Evolutionary conservation across 257 asterid genomes (phyloP).

Genomic region (Echium plantagineum): DNA sequence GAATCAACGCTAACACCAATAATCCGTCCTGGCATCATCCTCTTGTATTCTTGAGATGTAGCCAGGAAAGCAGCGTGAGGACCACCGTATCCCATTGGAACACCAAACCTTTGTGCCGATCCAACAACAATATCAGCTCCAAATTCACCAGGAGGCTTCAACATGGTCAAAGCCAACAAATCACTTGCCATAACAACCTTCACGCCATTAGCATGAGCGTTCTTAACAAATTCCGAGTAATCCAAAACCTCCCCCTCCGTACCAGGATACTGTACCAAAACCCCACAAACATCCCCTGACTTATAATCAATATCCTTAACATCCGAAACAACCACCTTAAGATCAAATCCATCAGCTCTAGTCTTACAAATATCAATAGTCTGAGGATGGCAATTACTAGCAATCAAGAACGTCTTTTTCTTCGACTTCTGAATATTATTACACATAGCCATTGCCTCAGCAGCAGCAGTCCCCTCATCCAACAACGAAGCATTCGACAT

Average conservation of each 20-base stretch:
- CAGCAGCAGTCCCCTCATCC: constrained; percentile 95
- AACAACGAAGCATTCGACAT: constrained; percentile 92
- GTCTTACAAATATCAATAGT: constrained; percentile 84
- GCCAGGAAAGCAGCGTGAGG: constrained; percentile 99
- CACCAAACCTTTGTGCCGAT: constrained; percentile 98
- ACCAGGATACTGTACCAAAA: constrained; percentile 90
- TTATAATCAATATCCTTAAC: constrained; percentile 59
- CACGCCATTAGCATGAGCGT: constrained; percentile 88
- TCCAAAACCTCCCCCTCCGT: constrained; percentile 93
- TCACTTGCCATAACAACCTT: constrained; percentile 98
- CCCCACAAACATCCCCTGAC: constrained; percentile 92
- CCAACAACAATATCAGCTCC: constrained; percentile 96
- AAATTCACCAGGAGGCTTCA: constrained; percentile 93
- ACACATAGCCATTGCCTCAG: constrained; percentile 99
- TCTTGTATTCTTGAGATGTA: constrained; percentile 94
- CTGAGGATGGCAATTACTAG: constrained; percentile 94
- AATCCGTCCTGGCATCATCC: constrained; percentile 99
- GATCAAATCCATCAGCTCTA: constrained; percentile 80
- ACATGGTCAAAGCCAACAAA: constrained; percentile 78
- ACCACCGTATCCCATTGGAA: constrained; percentile 99
- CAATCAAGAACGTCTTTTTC: constrained; percentile 77
- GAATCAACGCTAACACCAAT: constrained; percentile 96
- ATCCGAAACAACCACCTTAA: constrained; percentile 67
- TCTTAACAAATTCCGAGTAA: constrained; percentile 77
- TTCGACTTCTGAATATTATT: constrained; percentile 80